Conservation (phyloP, 2,329 filamentous ascomycete species). For the Tolypocladium ophioglossoides region DNA sequence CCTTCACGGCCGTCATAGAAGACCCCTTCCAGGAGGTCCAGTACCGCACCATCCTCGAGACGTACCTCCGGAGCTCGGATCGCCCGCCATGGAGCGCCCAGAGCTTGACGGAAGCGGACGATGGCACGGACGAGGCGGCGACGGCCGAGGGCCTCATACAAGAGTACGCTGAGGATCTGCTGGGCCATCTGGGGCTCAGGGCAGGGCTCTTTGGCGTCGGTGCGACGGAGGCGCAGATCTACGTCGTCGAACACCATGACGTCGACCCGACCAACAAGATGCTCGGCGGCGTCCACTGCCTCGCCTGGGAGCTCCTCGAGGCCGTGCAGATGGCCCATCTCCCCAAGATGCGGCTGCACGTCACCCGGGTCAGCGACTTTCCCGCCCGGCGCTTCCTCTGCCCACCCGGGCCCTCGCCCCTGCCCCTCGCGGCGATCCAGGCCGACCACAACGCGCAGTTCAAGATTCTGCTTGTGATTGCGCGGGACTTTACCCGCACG, state of each 20-base stretch:
- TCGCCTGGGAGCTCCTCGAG: conserved; percentile 18
- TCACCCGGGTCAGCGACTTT: conserved; percentile 15
- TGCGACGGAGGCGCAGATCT: conserved; percentile 10
- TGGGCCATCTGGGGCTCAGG: conserved; percentile 9
- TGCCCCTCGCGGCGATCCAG: conserved; percentile 10
- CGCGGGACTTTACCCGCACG: conserved; percentile 13
- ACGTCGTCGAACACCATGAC: conserved; percentile 15
- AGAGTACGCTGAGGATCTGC: conserved; percentile 9
- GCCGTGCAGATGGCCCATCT: conserved; percentile 5
- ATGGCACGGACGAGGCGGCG: conserved; percentile 4
- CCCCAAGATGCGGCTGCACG: conserved; percentile 11
- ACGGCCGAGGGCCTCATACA: conserved; percentile 10
- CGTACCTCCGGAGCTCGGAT: conserved; percentile 14
- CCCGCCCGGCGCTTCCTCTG: conserved; percentile 2
- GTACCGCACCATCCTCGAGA: conserved; percentile 14
- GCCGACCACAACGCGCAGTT: conserved; percentile 9
- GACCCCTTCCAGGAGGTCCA: conserved; percentile 15
- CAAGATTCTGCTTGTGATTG: conserved; percentile 16
- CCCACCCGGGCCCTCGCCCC: conserved; percentile 1
- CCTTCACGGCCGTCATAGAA: conserved; percentile 6
- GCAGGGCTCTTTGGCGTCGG: conserved; percentile 5
- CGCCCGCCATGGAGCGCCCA: conserved; percentile 10
- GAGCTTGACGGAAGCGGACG: conserved; percentile 6
- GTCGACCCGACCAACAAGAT: conserved; percentile 1
- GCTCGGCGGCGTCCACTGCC: conserved; percentile 12